These are phyloP conservation scores for Quercus aquifolioides DNA, from an alignment of 306 rosid species.

Conservation along the genomic window DNA sequence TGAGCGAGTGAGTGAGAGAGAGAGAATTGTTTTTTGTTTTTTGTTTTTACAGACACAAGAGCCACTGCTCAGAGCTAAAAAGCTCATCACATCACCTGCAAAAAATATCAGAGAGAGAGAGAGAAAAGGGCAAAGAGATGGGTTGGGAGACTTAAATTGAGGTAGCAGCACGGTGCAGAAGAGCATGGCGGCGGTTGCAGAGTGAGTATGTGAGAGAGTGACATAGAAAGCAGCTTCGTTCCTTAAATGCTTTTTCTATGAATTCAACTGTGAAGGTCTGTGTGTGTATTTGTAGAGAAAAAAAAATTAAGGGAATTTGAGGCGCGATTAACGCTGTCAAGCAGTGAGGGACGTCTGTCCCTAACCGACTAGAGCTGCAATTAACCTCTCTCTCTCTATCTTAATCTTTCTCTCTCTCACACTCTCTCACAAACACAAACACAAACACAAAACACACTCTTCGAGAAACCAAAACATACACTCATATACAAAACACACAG, in stretches of 20 bases:
- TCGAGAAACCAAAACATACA: not conserved
- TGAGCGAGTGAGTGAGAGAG: slow-evolving; percentile 15
- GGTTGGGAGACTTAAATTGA: slow-evolving; percentile 41
- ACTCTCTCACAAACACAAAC: too few species aligned
- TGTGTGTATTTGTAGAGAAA: not conserved
- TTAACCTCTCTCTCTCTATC: slow-evolving; percentile 1
- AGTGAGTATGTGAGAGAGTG: slow-evolving; percentile 11
- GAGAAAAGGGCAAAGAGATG: slow-evolving; percentile 11
- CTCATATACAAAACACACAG: slow-evolving; percentile 11
- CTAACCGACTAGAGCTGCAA: slow-evolving; percentile 25
- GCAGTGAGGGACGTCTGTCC: slow-evolving; percentile 24
- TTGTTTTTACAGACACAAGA: slow-evolving; percentile 33
- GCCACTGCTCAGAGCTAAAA: slow-evolving; percentile 25
- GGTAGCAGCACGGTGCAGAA: slow-evolving; percentile 41
- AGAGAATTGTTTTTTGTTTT: not conserved
- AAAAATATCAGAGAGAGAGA: slow-evolving; percentile 23
- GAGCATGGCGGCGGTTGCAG: slow-evolving; percentile 94
- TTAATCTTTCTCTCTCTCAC: too few species aligned
- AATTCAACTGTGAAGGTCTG: slow-evolving; percentile 2
- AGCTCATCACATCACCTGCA: slow-evolving; percentile 28
- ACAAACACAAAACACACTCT: too few species aligned
- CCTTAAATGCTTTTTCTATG: slow-evolving; percentile 36
- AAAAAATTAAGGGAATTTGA: slow-evolving; percentile 26
- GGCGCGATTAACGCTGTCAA: slow-evolving; percentile 41
- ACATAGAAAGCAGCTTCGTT: slow-evolving; percentile 31